phyloP scores from a whole-genome alignment of 352 stramenopile genomes.

The Aphanomyces stellatus region DNA sequence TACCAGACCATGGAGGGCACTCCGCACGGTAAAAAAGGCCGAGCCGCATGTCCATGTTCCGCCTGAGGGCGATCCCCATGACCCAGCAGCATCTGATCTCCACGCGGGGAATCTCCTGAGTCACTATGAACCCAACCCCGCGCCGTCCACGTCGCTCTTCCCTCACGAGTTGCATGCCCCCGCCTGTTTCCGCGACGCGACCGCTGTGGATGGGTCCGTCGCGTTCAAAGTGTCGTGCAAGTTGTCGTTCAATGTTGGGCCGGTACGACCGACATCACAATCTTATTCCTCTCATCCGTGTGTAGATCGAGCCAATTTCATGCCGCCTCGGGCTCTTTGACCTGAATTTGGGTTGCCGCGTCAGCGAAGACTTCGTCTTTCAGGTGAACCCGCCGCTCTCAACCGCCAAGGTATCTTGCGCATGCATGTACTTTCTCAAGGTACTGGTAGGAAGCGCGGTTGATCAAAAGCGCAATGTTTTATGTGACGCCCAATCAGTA shows the following conservation, averaged over 20 bases:
- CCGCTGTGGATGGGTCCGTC: background rate
- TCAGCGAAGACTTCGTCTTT: constrained; percentile 63
- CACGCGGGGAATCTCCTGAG: too few species aligned
- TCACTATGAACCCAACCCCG: background rate
- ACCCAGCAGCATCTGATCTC: too few species aligned
- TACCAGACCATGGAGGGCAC: background rate
- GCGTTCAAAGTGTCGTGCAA: constrained; percentile 7
- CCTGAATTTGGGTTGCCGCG: constrained; percentile 35
- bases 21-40: background rate
- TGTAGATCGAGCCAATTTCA: constrained; percentile 48
- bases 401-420: background rate
- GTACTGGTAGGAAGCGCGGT: background rate
- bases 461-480: constrained; percentile 29
- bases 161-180: background rate
- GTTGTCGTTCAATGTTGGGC: background rate
- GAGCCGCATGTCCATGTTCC: background rate
- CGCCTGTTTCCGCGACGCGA: constrained; percentile 2
- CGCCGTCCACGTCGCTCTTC: background rate
- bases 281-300: background rate
- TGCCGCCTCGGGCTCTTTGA: constrained; percentile 63
- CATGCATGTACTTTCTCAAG: background rate
- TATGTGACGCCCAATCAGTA: constrained; percentile 47
- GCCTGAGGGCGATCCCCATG: background rate
- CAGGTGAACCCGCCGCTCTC: constrained; percentile 7
- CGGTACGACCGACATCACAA: background rate